Conservation (phyloP, 768 basidiomycete species). For the Phylloporus sp. region DNA sequence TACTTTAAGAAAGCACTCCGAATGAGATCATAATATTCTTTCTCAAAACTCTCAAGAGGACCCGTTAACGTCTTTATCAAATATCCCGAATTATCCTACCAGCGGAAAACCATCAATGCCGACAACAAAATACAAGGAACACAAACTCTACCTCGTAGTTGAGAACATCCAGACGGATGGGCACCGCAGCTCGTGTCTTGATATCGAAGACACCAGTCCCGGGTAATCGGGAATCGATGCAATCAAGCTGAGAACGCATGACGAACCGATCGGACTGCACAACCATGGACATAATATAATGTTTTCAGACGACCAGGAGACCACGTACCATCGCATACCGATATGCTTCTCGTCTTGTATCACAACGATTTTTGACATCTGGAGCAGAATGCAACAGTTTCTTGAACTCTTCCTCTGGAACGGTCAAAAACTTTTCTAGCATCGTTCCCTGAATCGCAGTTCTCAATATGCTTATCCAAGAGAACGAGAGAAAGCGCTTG, state of each 20-base stretch:
- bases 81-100: conserved; percentile 76
- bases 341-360: conserved; percentile 65
- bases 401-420: conserved; percentile 58
- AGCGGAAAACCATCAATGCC: background rate
- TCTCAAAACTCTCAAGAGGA: conserved; percentile 74
- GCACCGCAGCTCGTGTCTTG: conserved; percentile 86
- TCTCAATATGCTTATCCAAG: background rate
- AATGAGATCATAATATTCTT: conserved; percentile 92
- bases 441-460: conserved; percentile 65
- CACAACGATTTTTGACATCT: conserved; percentile 24
- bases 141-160: conserved; percentile 60
- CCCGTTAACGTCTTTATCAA: conserved; percentile 65
- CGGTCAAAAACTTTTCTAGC: conserved; percentile 84
- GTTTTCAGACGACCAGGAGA: background rate
- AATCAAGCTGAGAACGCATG: conserved; percentile 96
- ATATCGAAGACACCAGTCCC: conserved; percentile 94
- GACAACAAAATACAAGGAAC: background rate
- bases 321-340: conserved; percentile 73
- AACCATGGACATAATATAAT: background rate
- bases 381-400: conserved; percentile 42
- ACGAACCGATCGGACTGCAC: conserved; percentile 51
- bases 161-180: conserved; percentile 79
- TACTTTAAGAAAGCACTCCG: conserved; percentile 95
- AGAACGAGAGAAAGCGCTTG: conserved; percentile 27
- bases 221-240: conserved; percentile 73